Conservation (phyloP, 495 filamentous ascomycete genomes). For the Aspergillus steynii region DNA sequence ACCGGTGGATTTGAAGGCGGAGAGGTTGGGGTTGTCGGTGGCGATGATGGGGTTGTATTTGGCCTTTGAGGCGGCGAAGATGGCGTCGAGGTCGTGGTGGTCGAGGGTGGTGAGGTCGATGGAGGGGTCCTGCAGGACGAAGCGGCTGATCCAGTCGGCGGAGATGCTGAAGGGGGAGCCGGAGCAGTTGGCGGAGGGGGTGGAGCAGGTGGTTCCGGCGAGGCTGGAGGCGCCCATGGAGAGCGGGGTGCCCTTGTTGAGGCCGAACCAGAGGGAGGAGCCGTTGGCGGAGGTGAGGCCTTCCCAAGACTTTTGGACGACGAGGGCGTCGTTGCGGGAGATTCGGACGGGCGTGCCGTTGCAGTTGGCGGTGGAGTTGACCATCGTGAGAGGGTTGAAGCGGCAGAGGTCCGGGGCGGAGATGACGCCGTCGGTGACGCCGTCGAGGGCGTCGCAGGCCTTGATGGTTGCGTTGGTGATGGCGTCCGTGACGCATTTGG, state of each 20-base stretch:
- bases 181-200: constrained; percentile 13
- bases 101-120: constrained; percentile 35
- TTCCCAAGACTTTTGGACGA: constrained; percentile 23
- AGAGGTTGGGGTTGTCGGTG: constrained; percentile 40
- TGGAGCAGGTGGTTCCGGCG: constrained; percentile 14
- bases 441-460: constrained; percentile 54
- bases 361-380: constrained; percentile 46
- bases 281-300: constrained; percentile 21
- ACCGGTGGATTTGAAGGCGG: constrained; percentile 30
- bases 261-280: constrained; percentile 30
- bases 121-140: constrained; percentile 38
- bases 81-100: constrained; percentile 22
- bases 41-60: constrained; percentile 32
- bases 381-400: constrained; percentile 47
- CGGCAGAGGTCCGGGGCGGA: constrained; percentile 52
- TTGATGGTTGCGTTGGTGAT: constrained; percentile 40
- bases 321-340: constrained; percentile 20
- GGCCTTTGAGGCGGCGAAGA: constrained; percentile 15
- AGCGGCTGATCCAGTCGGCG: constrained; percentile 40
- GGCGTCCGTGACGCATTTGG: constrained; percentile 45
- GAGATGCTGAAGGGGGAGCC: constrained; percentile 16
- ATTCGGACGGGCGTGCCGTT: constrained; percentile 24
- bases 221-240: constrained; percentile 5
- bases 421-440: constrained; percentile 58
- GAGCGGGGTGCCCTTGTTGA: constrained; percentile 19